Percentiles rank a stretch among this genome's conserved stretches.
Conservation (phyloP, 805 yeast genomes). For the Kodamaea restingae region DNA sequence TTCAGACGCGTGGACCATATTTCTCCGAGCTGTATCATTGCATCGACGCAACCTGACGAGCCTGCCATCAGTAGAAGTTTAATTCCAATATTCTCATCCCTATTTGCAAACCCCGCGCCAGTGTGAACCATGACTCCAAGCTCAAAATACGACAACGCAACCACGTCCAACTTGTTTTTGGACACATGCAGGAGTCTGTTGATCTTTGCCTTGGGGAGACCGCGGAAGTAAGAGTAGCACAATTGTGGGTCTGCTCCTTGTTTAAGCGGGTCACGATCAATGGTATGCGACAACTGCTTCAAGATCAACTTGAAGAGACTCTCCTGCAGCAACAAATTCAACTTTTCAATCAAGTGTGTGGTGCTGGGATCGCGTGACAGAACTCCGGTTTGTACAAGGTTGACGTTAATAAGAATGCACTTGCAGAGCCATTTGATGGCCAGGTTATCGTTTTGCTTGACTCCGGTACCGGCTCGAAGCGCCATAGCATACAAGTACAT, state of each 20-base stretch:
- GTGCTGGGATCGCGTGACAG: slow-evolving; percentile 8
- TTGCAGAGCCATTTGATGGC: slow-evolving; percentile 59
- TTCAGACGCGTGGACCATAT: slow-evolving; percentile 60
- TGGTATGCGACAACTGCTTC: slow-evolving; percentile 20
- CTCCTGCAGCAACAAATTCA: slow-evolving; percentile 25
- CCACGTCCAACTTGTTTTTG: slow-evolving; percentile 37
- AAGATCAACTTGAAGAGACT: slow-evolving; percentile 25
- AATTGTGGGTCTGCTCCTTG: slow-evolving; percentile 13
- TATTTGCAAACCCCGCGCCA: slow-evolving; percentile 50
- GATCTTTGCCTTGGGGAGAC: slow-evolving; percentile 22
- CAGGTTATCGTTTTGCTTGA: slow-evolving; percentile 48
- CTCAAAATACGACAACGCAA: slow-evolving; percentile 54
- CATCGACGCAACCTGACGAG: slow-evolving; percentile 60
- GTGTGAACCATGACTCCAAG: slow-evolving; percentile 53
- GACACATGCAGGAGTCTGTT: slow-evolving; percentile 28
- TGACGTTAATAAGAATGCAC: slow-evolving; percentile 29
- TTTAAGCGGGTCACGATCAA: slow-evolving; percentile 24
- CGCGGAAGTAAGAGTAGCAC: slow-evolving; percentile 22
- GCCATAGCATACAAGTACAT: slow-evolving; percentile 69
- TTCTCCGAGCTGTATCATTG: slow-evolving; percentile 66
- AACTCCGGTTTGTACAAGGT: slow-evolving; percentile 5
- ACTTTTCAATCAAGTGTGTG: slow-evolving; percentile 19
- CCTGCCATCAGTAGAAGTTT: slow-evolving; percentile 62
- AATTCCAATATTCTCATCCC: slow-evolving; percentile 56
- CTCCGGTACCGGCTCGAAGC: slow-evolving; percentile 65